Evolutionary conservation across 2,329 filamentous ascomycete species (phyloP).

Genomic region (Biscogniauxia marginata): DNA sequence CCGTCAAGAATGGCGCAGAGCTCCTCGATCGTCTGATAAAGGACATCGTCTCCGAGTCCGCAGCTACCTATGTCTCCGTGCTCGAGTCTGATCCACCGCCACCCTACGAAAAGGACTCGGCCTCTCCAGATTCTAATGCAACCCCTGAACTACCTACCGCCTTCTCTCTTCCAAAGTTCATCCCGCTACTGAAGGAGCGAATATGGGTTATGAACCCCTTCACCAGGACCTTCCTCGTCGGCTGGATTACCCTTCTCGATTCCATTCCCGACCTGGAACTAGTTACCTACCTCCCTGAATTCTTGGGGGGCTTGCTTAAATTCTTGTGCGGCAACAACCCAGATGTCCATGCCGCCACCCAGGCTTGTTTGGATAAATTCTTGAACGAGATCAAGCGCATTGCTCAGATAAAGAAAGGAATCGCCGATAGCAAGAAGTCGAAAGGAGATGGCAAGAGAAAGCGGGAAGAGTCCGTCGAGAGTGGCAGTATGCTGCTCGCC

Average conservation of each 20-base stretch:
- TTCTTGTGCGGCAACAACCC: constrained; percentile 89
- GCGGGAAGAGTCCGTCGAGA: constrained; percentile 67
- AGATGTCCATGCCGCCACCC: constrained; percentile 93
- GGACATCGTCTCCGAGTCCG: constrained; percentile 93
- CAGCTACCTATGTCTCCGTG: constrained; percentile 90
- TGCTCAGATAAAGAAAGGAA: constrained; percentile 85
- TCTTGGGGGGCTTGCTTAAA: constrained; percentile 83
- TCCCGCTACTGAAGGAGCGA: constrained; percentile 88
- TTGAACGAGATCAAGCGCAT: constrained; percentile 93
- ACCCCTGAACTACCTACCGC: constrained; percentile 67
- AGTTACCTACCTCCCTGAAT: constrained; percentile 88
- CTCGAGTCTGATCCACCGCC: constrained; percentile 57
- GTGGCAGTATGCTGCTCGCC: constrained; percentile 56
- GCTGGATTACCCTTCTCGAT: constrained; percentile 92
- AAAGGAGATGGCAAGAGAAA: constrained; percentile 67
- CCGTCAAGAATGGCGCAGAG: constrained; percentile 97
- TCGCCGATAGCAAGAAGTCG: constrained; percentile 79
- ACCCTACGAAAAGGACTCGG: constrained; percentile 43
- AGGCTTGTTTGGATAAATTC: constrained; percentile 85
- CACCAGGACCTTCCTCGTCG: constrained; percentile 90
- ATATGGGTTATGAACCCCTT: constrained; percentile 95
- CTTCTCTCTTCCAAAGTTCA: constrained; percentile 87
- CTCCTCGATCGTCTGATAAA: constrained; percentile 92
- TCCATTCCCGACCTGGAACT: constrained; percentile 96
- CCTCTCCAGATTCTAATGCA: constrained; percentile 34